Evolutionary conservation across 2,329 filamentous ascomycete species (phyloP).

Genomic region (Colletotrichum karsti): DNA sequence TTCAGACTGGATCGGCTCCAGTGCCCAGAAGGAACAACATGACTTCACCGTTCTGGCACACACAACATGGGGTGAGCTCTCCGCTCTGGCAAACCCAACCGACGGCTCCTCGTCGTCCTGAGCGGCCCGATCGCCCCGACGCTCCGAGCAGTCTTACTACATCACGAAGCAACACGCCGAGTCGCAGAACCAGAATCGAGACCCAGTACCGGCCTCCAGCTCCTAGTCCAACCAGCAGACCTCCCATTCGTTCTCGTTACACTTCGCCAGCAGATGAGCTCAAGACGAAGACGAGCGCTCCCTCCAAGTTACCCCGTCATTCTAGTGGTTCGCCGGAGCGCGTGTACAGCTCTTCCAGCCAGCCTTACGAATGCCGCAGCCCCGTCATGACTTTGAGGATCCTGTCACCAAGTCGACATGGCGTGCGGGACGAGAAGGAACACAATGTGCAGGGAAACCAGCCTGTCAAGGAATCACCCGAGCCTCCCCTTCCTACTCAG

Average conservation of each 20-base stretch:
- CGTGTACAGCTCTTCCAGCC: constrained; percentile 15
- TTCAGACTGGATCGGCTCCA: neutral
- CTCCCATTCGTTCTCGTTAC: neutral
- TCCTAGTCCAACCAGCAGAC: constrained; percentile 1
- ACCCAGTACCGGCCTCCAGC: neutral
- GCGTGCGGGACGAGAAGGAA: neutral
- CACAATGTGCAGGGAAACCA: constrained; percentile 7
- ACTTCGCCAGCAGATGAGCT: constrained; percentile 6
- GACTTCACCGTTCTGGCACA: constrained; percentile 4
- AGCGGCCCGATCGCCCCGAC: neutral
- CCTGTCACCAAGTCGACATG: constrained; percentile 7
- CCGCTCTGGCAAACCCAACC: neutral
- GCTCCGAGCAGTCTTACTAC: neutral
- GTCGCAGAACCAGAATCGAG: constrained; percentile 14
- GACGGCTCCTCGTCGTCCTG: neutral
- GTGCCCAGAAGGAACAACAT: neutral
- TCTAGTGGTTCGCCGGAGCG: constrained; percentile 8
- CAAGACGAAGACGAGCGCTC: neutral
- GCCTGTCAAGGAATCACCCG: neutral
- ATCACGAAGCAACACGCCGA: neutral
- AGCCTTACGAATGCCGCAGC: constrained; percentile 13
- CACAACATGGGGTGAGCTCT: constrained; percentile 8
- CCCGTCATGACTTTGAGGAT: constrained; percentile 22
- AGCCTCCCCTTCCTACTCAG: neutral
- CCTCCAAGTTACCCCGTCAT: neutral